Evolutionary conservation across 495 filamentous ascomycete genomes (phyloP).

Genomic region (Penicillium cataractarum): DNA sequence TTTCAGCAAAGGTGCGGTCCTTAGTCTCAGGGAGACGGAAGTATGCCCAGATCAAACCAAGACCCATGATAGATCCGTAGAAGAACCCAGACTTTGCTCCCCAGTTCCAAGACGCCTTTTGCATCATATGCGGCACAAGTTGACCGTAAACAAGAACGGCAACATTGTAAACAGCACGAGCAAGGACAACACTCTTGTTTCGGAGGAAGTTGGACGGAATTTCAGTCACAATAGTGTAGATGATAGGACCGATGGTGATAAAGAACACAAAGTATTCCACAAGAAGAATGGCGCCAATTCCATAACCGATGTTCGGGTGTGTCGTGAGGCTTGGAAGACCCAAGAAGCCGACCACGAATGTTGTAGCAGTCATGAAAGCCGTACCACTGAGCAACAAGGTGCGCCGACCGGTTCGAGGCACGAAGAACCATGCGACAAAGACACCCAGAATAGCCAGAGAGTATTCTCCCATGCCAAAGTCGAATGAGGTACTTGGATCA

Average conservation of each 20-base stretch:
- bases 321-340: constrained; percentile 53
- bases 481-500: constrained; percentile 53
- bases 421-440: constrained; percentile 66
- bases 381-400: constrained; percentile 66
- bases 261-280: constrained; percentile 68
- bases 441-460: constrained; percentile 66
- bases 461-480: constrained; percentile 66
- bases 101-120: constrained; percentile 67
- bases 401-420: constrained; percentile 66
- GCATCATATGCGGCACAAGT: constrained; percentile 67
- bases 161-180: constrained; percentile 67
- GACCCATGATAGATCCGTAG: constrained; percentile 65
- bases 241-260: constrained; percentile 68
- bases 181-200: constrained; percentile 65
- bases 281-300: constrained; percentile 57
- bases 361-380: constrained; percentile 56
- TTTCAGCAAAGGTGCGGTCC: constrained; percentile 65
- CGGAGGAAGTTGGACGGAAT: constrained; percentile 66
- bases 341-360: constrained; percentile 66
- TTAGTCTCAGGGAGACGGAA: constrained; percentile 69
- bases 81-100: constrained; percentile 69
- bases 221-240: constrained; percentile 71
- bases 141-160: constrained; percentile 63
- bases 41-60: constrained; percentile 65
- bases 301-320: constrained; percentile 29